Evolutionary conservation across 768 basidiomycete genomes (phyloP).

Genomic region (Lactarius quietus): DNA sequence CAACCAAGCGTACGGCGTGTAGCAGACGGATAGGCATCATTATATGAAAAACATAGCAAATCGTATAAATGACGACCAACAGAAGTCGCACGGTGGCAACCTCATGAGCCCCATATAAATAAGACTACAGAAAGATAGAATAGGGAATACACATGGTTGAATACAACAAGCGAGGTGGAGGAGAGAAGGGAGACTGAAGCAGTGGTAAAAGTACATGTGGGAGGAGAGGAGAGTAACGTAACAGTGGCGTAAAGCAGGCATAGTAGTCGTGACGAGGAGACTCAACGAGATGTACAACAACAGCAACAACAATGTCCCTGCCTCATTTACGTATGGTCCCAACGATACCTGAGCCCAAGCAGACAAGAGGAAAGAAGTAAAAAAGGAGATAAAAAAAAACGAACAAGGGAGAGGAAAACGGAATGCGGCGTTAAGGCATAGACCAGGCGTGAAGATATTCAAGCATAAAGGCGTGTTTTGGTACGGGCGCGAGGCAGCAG

Average conservation of each 20-base stretch:
- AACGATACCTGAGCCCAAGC: constrained; percentile 18
- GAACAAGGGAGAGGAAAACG: not conserved
- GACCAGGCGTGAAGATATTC: no score
- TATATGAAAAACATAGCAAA: constrained; percentile 10
- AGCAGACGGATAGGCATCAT: not conserved
- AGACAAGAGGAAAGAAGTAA: constrained; percentile 1
- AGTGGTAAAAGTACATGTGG: constrained; percentile 27
- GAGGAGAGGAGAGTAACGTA: not conserved
- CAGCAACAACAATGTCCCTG: no score
- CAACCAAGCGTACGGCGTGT: not conserved
- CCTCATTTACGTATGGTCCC: constrained; percentile 21
- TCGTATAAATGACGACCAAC: constrained; percentile 17
- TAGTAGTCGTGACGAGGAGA: constrained; percentile 9
- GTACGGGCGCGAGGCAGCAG: not conserved
- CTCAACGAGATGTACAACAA: constrained; percentile 3
- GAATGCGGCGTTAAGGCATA: no score
- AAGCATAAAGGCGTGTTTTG: no score
- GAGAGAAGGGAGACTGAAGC: not conserved
- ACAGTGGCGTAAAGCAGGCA: constrained; percentile 15
- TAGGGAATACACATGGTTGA: constrained; percentile 27
- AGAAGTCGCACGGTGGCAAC: not conserved
- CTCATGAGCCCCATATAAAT: constrained; percentile 17
- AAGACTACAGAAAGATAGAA: constrained; percentile 25
- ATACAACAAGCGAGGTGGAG: constrained; percentile 18
- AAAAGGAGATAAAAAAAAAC: constrained; percentile 1